Conservation (phyloP, 2,329 filamentous ascomycete species). For the Diaporthe ilicicola region DNA sequence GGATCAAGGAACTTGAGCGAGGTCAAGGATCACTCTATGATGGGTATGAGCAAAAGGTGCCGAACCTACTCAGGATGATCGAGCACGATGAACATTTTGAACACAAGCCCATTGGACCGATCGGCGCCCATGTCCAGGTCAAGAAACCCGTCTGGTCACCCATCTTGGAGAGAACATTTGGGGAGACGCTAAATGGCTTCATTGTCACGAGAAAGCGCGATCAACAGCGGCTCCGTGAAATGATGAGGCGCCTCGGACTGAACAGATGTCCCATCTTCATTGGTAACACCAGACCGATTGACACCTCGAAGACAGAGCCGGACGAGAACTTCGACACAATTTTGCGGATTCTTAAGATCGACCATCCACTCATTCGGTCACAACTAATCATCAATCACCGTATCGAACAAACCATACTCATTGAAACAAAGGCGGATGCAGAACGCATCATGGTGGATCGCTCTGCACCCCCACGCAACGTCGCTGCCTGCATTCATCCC, state of each 20-base stretch:
- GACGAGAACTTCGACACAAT: slow-evolving; percentile 78
- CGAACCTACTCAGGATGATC: slow-evolving; percentile 73
- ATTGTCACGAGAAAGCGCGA: slow-evolving; percentile 83
- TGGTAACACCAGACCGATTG: slow-evolving; percentile 60
- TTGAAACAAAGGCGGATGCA: slow-evolving; percentile 73
- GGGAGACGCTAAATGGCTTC: slow-evolving; percentile 76
- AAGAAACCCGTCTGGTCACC: slow-evolving; percentile 83
- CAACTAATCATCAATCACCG: slow-evolving; percentile 83
- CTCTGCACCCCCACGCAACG: slow-evolving; percentile 68
- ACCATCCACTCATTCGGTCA: slow-evolving; percentile 79
- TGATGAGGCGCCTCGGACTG: slow-evolving; percentile 68
- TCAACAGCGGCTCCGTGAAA: slow-evolving; percentile 68
- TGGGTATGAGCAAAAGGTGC: slow-evolving; percentile 71
- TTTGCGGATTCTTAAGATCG: slow-evolving; percentile 81
- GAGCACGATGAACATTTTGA: slow-evolving; percentile 73
- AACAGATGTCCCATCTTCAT: slow-evolving; percentile 70
- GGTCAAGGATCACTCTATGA: slow-evolving; percentile 68
- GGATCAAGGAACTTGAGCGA: slow-evolving; percentile 60
- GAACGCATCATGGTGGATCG: slow-evolving; percentile 73
- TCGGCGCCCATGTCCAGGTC: slow-evolving; percentile 81
- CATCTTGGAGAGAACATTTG: slow-evolving; percentile 81
- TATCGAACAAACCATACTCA: slow-evolving; percentile 86
- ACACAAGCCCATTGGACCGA: slow-evolving; percentile 80
- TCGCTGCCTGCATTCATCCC: slow-evolving; percentile 75
- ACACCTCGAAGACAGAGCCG: slow-evolving; percentile 77